Evolutionary conservation across 208 protist species (phyloP), one percentile per base, ranked within the genome.

Genomic region (Leishmania guyanensis): DNA sequence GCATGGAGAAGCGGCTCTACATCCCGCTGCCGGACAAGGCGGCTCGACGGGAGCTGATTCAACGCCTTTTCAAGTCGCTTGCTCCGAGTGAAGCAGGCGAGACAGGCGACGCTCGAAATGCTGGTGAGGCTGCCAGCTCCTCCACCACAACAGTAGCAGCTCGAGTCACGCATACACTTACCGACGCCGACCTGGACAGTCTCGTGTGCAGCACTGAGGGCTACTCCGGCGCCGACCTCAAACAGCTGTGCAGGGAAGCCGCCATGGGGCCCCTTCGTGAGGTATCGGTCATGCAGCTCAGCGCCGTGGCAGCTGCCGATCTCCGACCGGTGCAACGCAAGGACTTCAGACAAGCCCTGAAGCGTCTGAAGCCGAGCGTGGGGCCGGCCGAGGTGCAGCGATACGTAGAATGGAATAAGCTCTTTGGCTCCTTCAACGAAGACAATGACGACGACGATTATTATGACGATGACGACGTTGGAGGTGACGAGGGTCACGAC

Each of bases 1-100:
- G 97, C 46, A 89, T 98, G 86, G 93, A 97, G 84, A 98, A 98
- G 85, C 86, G 97, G 16, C 82, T 98, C 33, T 98, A 97, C 86
- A 97, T 98, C 77, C 92, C 95, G 3, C 87, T 98, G 20, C 96
- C 96, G 0, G 92, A 98, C 80, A 65, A 69, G 20, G 65, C 66
- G 6, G 91, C 91, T 51, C 89, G 93, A 4, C 76, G 79, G 26
- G 81, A 93, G 72, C 88, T 96, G 43, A 85, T 96, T 14, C 80
- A 88, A 51, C 84, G 88, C 12, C 92, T 97, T 65, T 87, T 96
- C 50, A 71, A 80, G 50, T 87, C 82, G 16, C 90, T 96, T 65
- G 82, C 36, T 16, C 65, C 78, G 48, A 66, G 53, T 22, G 77
- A 71, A 9, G 53, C 43, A 26, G 72, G 68, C 72, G 54, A 43